phyloP scores from a whole-genome alignment of 2,329 filamentous ascomycete genomes.

The Aureobasidium pullulans region DNA sequence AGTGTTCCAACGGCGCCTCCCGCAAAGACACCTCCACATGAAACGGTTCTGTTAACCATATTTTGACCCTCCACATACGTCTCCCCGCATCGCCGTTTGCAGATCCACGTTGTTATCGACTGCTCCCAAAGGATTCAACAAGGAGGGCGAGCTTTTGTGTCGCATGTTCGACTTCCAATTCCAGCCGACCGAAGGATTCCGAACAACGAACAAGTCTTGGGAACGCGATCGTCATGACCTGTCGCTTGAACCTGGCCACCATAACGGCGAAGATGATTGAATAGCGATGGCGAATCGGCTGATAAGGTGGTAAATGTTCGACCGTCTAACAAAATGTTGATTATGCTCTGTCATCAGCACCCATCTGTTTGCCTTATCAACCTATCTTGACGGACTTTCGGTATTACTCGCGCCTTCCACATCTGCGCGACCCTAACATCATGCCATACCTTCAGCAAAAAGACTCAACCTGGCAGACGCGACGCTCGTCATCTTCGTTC shows the following conservation, averaged over 20 bases:
- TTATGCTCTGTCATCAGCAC: too few species aligned
- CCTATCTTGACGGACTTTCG: too few species aligned
- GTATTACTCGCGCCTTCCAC: neutral
- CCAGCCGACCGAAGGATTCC: neutral
- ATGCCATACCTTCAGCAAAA: neutral
- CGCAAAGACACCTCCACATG: neutral
- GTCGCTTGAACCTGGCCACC: neutral
- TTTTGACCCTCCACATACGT: neutral
- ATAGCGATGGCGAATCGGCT: too few species aligned
- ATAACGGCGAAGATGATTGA: neutral
- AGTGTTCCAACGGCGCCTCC: neutral
- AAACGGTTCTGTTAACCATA: neutral
- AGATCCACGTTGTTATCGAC: neutral
- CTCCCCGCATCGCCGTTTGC: neutral
- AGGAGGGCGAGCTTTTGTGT: neutral
- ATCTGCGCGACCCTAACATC: neutral
- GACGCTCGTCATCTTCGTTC: neutral
- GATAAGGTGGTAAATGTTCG: too few species aligned
- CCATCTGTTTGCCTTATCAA: too few species aligned
- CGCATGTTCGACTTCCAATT: neutral
- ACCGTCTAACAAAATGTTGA: too few species aligned
- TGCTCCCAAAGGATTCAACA: neutral
- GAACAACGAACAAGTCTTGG: neutral
- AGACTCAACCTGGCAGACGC: neutral
- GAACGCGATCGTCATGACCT: too few species aligned